These are phyloP conservation scores for Inosperma sp. DNA, from an alignment of 768 basidiomycete species.

Conservation along the genomic window DNA sequence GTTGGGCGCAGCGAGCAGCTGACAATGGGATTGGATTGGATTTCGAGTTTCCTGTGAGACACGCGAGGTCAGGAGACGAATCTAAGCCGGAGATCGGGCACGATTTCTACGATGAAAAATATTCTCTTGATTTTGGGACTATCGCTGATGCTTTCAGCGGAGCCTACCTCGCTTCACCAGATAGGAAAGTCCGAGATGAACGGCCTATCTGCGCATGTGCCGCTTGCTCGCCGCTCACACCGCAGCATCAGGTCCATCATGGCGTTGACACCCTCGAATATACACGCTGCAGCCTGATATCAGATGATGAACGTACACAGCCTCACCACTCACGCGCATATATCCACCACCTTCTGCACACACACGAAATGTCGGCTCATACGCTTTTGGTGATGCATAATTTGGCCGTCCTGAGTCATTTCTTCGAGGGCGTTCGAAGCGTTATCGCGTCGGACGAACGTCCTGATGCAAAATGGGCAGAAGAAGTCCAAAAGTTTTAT, in stretches of 20 bases:
- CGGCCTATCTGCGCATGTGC: conserved; percentile 43
- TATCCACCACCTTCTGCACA: conserved; percentile 78
- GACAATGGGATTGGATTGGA: conserved; percentile 72
- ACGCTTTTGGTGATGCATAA: conserved; percentile 74
- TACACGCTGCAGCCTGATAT: conserved; percentile 6
- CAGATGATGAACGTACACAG: conserved; percentile 17
- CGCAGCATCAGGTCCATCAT: conserved; percentile 38
- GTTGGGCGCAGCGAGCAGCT: conserved; percentile 67
- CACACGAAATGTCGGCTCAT: conserved; percentile 89
- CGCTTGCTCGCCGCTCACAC: conserved; percentile 49
- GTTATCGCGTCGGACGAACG: conserved; percentile 20
- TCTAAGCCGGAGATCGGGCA: conserved; percentile 49
- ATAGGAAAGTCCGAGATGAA: no score
- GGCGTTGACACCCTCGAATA: conserved; percentile 38
- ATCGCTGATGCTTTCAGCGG: conserved; percentile 42
- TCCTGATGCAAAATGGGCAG: conserved; percentile 26
- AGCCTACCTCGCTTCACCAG: background rate
- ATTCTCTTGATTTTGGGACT: conserved; percentile 56
- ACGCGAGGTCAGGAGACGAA: conserved; percentile 15
- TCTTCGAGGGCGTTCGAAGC: conserved; percentile 56
- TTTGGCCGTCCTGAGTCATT: conserved; percentile 56
- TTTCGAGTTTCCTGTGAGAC: conserved; percentile 59
- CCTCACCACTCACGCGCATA: conserved; percentile 55
- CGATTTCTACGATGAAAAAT: conserved; percentile 60
- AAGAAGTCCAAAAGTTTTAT: conserved; percentile 50